phyloP scores from a whole-genome alignment of 2,329 filamentous ascomycete genomes.

The Diaporthe batatas region DNA sequence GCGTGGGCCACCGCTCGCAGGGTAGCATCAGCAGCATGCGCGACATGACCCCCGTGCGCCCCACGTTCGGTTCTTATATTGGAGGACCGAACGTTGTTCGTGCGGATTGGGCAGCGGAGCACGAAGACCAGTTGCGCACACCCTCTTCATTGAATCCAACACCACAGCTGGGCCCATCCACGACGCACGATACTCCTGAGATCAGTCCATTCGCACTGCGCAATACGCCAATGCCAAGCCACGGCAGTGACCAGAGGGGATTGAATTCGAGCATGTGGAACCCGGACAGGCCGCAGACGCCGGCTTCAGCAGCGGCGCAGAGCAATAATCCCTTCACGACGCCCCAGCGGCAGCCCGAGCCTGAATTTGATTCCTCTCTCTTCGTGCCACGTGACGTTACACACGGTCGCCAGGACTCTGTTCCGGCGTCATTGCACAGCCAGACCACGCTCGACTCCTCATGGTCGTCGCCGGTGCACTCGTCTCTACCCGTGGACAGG shows the following conservation, averaged over 20 bases:
- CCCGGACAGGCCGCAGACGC: constrained; percentile 45
- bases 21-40: constrained; percentile 35
- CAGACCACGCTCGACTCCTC: constrained; percentile 53
- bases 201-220: constrained; percentile 43
- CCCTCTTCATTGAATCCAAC: constrained; percentile 35
- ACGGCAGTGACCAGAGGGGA: constrained; percentile 42
- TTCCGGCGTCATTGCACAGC: constrained; percentile 53
- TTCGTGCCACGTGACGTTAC: constrained; percentile 51
- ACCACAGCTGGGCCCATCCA: constrained; percentile 41
- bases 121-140: constrained; percentile 36
- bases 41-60: constrained; percentile 36
- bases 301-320: constrained; percentile 32
- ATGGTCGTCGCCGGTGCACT: constrained; percentile 50
- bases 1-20: constrained; percentile 17
- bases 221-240: constrained; percentile 27
- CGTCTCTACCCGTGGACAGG: constrained; percentile 45
- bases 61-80: constrained; percentile 34
- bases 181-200: constrained; percentile 40
- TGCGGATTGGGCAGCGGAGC: constrained; percentile 39
- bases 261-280: constrained; percentile 49
- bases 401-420: constrained; percentile 49
- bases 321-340: constrained; percentile 23
- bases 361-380: constrained; percentile 42
- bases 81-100: constrained; percentile 37
- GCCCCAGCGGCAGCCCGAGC: constrained; percentile 43